Conservation (phyloP, 2,329 filamentous ascomycete species). For the Dendryphion nanum region DNA sequence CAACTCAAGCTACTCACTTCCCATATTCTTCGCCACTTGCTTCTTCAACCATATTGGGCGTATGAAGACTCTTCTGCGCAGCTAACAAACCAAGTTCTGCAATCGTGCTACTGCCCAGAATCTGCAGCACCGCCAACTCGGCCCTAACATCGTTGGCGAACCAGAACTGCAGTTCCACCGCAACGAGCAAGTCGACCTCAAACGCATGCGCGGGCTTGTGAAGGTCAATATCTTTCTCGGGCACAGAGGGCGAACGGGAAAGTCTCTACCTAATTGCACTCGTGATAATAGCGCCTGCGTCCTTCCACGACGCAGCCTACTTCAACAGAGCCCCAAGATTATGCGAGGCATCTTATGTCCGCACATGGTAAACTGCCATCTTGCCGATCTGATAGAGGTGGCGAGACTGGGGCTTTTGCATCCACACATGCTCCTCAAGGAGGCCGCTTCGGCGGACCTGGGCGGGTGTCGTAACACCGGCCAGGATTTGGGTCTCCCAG, state of each 20-base stretch:
- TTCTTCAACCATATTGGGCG: too few relatives aligned
- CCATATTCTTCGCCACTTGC: too few relatives aligned
- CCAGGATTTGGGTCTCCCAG: conserved; percentile 1
- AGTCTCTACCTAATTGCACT: background rate
- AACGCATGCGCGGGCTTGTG: background rate
- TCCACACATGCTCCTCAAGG: conserved; percentile 2
- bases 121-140: conserved; percentile 18
- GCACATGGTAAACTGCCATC: too few relatives aligned
- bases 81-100: background rate
- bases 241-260: background rate
- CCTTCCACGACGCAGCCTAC: too few relatives aligned
- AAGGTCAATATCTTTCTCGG: background rate
- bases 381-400: conserved; percentile 3
- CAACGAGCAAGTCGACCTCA: conserved; percentile 25
- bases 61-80: too few relatives aligned
- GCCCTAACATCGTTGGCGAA: conserved; percentile 13
- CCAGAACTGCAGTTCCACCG: conserved; percentile 26
- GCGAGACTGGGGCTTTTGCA: background rate
- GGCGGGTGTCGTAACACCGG: background rate
- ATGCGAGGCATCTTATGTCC: too few relatives aligned
- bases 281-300: background rate
- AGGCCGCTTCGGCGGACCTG: background rate
- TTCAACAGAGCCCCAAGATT: too few relatives aligned
- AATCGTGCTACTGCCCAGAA: conserved; percentile 3
- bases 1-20: too few relatives aligned